Conservation (phyloP, 148 eudicot genomes). For the Spergularia bocconei region DNA sequence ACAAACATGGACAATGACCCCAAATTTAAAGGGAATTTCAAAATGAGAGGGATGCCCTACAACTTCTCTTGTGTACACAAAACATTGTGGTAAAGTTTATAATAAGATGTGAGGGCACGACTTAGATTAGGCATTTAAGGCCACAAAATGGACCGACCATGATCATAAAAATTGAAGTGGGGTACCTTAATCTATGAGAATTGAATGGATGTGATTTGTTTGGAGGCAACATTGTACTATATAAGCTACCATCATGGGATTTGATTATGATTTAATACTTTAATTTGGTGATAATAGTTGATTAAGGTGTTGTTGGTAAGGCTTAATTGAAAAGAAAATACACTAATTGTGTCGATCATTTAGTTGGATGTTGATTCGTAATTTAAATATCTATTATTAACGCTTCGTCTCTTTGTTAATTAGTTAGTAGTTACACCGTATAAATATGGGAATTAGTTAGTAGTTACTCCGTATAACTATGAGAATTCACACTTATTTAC, state of each 20-base stretch:
- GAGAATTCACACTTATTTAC: too few species aligned
- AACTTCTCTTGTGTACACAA: constrained; percentile 1
- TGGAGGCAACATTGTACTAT: constrained; percentile 18
- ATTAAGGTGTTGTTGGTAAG: constrained; percentile 4
- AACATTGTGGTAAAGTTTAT: constrained; percentile 13
- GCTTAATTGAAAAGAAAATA: not conserved
- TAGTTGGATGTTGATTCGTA: too few species aligned
- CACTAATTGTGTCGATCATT: too few species aligned
- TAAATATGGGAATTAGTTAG: too few species aligned
- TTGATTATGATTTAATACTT: not conserved
- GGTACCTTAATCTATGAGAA: constrained; percentile 10
- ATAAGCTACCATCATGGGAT: not conserved
- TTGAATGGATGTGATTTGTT: constrained; percentile 34
- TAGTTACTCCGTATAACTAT: too few species aligned
- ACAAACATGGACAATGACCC: not conserved
- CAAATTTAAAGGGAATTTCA: not conserved
- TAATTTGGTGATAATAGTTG: not conserved
- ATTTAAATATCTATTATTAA: too few species aligned
- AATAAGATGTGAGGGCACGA: constrained; percentile 19
- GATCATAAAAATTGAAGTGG: constrained; percentile 24
- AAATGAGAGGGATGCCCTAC: constrained; percentile 17
- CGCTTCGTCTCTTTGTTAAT: too few species aligned
- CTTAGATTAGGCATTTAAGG: constrained; percentile 16
- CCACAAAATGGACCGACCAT: constrained; percentile 60
- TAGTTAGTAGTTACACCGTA: too few species aligned